Evolutionary conservation across 768 basidiomycete genomes (phyloP).

Genomic region (Amanita fuliginea): DNA sequence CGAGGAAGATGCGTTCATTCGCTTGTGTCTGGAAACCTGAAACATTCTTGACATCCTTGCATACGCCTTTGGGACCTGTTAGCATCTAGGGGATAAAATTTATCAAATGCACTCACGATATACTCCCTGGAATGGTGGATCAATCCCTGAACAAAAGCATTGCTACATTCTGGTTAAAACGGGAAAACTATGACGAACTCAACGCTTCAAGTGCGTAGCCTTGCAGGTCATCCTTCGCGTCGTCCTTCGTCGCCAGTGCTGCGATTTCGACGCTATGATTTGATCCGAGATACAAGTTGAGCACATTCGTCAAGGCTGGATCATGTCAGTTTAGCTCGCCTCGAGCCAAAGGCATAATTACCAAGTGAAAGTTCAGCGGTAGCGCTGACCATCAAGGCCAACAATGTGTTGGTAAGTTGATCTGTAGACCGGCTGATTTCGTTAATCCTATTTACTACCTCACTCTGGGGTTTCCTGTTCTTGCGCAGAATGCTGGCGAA

Average conservation of each 20-base stretch:
- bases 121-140: constrained; percentile 62
- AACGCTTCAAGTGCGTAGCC: constrained; percentile 60
- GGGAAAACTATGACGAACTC: constrained; percentile 30
- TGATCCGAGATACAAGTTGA: constrained; percentile 56
- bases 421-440: constrained; percentile 47
- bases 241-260: constrained; percentile 19
- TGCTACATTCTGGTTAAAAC: neutral
- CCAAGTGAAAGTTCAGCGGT: constrained; percentile 64
- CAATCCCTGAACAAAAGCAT: constrained; percentile 37
- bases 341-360: constrained; percentile 11
- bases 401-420: constrained; percentile 53
- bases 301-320: constrained; percentile 50
- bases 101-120: constrained; percentile 34
- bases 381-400: constrained; percentile 60
- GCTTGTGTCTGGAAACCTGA: constrained; percentile 31
- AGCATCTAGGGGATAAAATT: neutral
- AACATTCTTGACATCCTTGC: constrained; percentile 32
- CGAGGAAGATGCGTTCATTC: constrained; percentile 48
- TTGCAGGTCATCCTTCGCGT: constrained; percentile 28
- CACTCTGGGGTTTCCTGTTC: constrained; percentile 35
- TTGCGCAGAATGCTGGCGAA: constrained; percentile 38
- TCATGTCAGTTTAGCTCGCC: neutral
- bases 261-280: constrained; percentile 27
- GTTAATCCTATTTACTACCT: constrained; percentile 45
- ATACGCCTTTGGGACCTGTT: constrained; percentile 25